Evolutionary conservation across 768 basidiomycete species (phyloP).

Genomic region (Phaffia australis): DNA sequence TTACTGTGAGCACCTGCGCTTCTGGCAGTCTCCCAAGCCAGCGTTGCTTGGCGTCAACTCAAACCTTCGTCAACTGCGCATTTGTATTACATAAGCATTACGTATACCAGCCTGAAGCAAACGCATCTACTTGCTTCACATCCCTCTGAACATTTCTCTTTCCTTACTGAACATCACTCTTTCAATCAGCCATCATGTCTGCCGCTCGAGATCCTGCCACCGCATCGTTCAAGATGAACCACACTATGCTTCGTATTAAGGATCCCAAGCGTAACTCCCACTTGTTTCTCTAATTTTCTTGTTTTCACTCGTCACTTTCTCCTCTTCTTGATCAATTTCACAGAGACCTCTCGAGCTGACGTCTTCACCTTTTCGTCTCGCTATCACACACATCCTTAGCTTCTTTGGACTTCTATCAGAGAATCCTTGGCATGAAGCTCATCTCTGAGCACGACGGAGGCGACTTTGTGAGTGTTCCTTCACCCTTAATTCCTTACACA

Average conservation of each 20-base stretch:
- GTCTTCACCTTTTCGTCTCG: not conserved
- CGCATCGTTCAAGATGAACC: constrained; percentile 23
- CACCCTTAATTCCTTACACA: constrained; percentile 42
- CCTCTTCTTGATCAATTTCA: not conserved
- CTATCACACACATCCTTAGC: constrained; percentile 39
- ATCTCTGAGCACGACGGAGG: constrained; percentile 34
- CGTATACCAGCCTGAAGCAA: no score
- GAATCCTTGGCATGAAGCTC: constrained; percentile 60
- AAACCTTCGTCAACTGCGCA: no score
- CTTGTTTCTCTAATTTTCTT: not conserved
- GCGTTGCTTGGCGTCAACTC: no score
- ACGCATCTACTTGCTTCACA: no score
- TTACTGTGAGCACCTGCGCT: no score
- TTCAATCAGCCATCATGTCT: no score
- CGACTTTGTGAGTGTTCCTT: constrained; percentile 15
- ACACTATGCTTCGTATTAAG: constrained; percentile 23
- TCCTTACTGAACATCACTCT: no score
- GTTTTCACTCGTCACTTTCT: not conserved
- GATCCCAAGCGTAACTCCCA: not conserved
- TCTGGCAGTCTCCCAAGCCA: no score
- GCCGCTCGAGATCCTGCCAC: constrained; percentile 1
- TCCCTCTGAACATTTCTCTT: no score
- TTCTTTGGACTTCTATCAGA: constrained; percentile 16
- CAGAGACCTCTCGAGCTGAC: not conserved
- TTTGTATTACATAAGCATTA: no score